Evolutionary conservation across 2,329 filamentous ascomycete genomes (phyloP).

Genomic region (Lachnellula occidentalis): DNA sequence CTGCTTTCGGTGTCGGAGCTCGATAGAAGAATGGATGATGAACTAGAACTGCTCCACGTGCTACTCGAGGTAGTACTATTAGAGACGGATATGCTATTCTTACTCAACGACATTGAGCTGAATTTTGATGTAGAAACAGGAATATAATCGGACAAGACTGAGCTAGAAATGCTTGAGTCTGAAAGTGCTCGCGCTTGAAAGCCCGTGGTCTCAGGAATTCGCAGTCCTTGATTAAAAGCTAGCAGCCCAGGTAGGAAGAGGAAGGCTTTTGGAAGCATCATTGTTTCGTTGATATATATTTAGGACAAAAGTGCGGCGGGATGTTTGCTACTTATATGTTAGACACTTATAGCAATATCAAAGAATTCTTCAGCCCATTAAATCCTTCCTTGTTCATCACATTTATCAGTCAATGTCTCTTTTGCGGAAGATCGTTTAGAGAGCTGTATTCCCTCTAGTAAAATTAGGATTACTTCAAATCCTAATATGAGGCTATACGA

Average conservation of each 20-base stretch:
- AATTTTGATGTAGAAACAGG: background rate
- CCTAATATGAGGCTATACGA: too few species aligned
- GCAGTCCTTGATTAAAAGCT: background rate
- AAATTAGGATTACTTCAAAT: too few species aligned
- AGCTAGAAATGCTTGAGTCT: background rate
- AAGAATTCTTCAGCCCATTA: too few species aligned
- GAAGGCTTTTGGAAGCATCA: background rate
- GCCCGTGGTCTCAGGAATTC: background rate
- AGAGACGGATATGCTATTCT: background rate
- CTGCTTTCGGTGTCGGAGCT: background rate
- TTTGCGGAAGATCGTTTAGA: too few species aligned
- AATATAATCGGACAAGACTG: background rate
- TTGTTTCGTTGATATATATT: too few species aligned
- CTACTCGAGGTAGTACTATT: background rate
- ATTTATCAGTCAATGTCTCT: too few species aligned
- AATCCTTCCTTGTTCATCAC: too few species aligned
- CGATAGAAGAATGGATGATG: background rate
- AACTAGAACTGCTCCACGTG: background rate
- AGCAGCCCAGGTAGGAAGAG: background rate
- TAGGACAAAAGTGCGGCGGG: too few species aligned
- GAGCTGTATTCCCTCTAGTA: too few species aligned
- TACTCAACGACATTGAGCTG: background rate
- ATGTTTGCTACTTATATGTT: too few species aligned
- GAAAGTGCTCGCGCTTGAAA: background rate
- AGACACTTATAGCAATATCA: too few species aligned